Base-by-base conservation (phyloP, 768 basidiomycete genomes). In the Clathrus columnatus region DNA sequence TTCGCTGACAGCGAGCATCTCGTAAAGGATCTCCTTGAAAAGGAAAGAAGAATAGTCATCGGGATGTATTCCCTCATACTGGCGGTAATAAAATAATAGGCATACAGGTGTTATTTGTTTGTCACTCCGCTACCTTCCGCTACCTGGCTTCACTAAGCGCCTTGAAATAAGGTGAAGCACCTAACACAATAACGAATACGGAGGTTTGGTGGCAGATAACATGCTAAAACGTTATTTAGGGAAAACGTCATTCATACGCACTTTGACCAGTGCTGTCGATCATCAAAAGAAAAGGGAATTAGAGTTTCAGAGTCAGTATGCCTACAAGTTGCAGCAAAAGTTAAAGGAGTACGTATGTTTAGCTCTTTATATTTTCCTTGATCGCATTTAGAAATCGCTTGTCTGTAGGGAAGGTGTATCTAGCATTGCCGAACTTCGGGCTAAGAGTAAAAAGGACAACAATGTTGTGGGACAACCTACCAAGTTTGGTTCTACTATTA, bases 271-370 rank as follows among this genome's bases (percentile, higher is more conserved):
- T 11, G 29, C 18, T 8, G 51, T 41, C 11, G n/a, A n/a, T n/a
- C 11, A 36, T 4, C 36, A 36, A 36, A 5, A 11, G 7, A 11
- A 48, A 20, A 41, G 42, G 29, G 24, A 46, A 42, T 10, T 46
- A n/a, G 54, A 55, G 44, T 48, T 28, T 11, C 84, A n/a, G n/a
- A n/a, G n/a, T n/a, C n/a, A 79, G 63, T 92, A 93, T 64, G 77
- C 81, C 14, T 79, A 84, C 57, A 87, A 86, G 64, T 68, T 94
- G 32, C 78, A 74, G 45, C 72, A 75, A 61, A 77, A 72, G 61
- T 83, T 87, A 42, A 69, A 79, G 64, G 74, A 82, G 88, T 90
- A 72, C 75, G 80, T 69, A 45, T 27, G 21, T 59, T 58, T 43
- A 50, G 60, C 28, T 59, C 58, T 47, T 32, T 29, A 23, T 6